Percentiles rank a stretch among this genome's conserved stretches.
These are phyloP conservation scores for Aspergillus brunneoviolaceus DNA, from an alignment of 2,329 filamentous ascomycete species.

Conservation along the genomic window DNA sequence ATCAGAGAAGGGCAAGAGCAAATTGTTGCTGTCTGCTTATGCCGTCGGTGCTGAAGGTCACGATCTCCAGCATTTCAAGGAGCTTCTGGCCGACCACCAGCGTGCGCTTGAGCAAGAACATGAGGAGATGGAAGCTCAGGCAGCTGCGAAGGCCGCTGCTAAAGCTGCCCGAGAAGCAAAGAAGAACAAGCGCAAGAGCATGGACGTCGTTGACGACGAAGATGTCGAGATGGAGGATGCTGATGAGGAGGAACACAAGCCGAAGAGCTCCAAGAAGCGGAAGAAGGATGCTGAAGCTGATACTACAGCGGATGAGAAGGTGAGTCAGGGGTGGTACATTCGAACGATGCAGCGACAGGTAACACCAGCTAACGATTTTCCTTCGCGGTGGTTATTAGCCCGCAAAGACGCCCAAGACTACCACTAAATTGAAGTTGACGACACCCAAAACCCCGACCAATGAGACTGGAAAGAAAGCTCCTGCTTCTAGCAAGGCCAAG, in stretches of 20 bases:
- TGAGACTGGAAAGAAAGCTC: conserved; percentile 49
- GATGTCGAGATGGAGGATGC: conserved; percentile 56
- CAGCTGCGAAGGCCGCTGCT: conserved; percentile 55
- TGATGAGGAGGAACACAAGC: conserved; percentile 50
- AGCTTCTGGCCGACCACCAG: conserved; percentile 64
- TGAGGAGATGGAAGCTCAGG: conserved; percentile 65
- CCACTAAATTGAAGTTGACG: conserved; percentile 52
- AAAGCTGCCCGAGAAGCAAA: conserved; percentile 56
- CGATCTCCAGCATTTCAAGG: conserved; percentile 79
- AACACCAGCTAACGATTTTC: neutral
- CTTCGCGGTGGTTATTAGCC: conserved; percentile 47
- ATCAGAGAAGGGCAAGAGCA: conserved; percentile 72
- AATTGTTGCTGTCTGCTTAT: conserved; percentile 76
- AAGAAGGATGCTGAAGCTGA: conserved; percentile 68
- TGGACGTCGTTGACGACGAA: conserved; percentile 52
- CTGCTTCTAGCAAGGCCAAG: conserved; percentile 54
- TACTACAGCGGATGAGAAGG: conserved; percentile 69
- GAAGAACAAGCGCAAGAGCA: conserved; percentile 51
- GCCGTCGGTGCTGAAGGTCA: conserved; percentile 75
- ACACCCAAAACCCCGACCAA: conserved; percentile 59
- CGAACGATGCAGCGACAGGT: neutral
- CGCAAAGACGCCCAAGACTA: conserved; percentile 64
- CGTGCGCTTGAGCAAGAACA: conserved; percentile 56
- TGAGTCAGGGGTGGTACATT: conserved; percentile 37
- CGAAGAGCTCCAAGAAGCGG: conserved; percentile 70